phyloP scores from a whole-genome alignment of 208 protist genomes.

The Crithidia mellificae region DNA sequence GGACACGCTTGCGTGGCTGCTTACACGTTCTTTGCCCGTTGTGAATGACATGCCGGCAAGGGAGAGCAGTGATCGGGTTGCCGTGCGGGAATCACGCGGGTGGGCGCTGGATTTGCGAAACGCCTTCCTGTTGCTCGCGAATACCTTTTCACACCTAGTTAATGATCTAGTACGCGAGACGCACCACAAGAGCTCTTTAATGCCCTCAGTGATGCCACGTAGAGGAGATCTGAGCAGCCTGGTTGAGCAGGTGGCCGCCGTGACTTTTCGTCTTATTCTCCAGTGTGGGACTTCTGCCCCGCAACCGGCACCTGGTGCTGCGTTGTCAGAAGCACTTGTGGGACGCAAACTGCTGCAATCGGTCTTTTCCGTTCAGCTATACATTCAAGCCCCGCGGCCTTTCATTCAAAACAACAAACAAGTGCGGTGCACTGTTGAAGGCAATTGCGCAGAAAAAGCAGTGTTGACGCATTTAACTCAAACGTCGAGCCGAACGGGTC shows the following conservation, averaged over 20 bases:
- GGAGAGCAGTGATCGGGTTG: too few relatives aligned
- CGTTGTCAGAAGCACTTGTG: not conserved
- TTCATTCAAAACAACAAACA: not conserved
- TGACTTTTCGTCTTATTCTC: slow-evolving; percentile 5
- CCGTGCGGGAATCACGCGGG: too few relatives aligned
- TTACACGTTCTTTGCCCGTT: slow-evolving; percentile 7
- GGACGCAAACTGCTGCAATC: not conserved
- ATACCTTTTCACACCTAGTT: not conserved
- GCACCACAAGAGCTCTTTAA: too few relatives aligned
- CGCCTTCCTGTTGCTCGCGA: not conserved
- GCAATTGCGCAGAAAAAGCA: too few relatives aligned
- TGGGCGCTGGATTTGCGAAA: slow-evolving; percentile 1
- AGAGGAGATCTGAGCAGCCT: not conserved
- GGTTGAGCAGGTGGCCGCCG: not conserved
- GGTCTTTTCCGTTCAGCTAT: not conserved
- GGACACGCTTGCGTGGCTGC: slow-evolving; percentile 15
- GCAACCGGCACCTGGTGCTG: not conserved
- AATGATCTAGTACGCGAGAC: too few relatives aligned
- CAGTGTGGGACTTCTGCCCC: not conserved
- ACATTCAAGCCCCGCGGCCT: not conserved
- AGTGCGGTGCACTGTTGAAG: too few relatives aligned
- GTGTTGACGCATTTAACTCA: too few relatives aligned
- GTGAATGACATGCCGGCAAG: not conserved
- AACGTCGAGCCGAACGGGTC: not conserved
- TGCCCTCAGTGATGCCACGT: too few relatives aligned